Percentiles rank a stretch among this genome's conserved stretches.
Evolutionary conservation across 352 stramenopile genomes (phyloP).

Genomic region (Globisporangium canariense): DNA sequence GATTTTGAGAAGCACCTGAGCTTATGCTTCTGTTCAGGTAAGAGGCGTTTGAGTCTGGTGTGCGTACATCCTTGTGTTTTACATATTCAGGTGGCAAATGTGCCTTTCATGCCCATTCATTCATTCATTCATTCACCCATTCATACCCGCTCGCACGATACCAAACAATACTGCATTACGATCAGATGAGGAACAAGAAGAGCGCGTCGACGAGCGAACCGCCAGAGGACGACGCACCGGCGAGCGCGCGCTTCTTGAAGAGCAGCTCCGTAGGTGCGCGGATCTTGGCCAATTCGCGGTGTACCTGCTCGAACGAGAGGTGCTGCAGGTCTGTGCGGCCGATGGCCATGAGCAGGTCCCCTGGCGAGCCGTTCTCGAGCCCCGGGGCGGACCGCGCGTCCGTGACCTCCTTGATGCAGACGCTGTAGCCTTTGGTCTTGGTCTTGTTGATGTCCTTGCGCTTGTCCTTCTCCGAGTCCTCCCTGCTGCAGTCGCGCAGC

Average conservation of each 20-base stretch:
- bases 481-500: slow-evolving; percentile 40
- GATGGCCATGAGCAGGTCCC: slow-evolving; percentile 75
- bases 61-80: neutral
- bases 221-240: slow-evolving; percentile 22
- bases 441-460: slow-evolving; percentile 47
- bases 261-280: slow-evolving; percentile 45
- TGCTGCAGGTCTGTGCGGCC: slow-evolving; percentile 60
- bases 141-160: neutral
- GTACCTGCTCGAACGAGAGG: slow-evolving; percentile 58
- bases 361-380: slow-evolving; percentile 44
- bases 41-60: neutral
- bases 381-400: slow-evolving; percentile 40
- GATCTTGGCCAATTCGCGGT: slow-evolving; percentile 40
- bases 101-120: neutral
- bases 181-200: slow-evolving; percentile 53
- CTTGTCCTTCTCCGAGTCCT: slow-evolving; percentile 40
- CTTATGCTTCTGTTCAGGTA: neutral
- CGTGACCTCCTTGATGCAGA: slow-evolving; percentile 53
- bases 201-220: slow-evolving; percentile 56
- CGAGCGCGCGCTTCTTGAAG: slow-evolving; percentile 57
- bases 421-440: slow-evolving; percentile 68
- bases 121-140: neutral
- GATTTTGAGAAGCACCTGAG: neutral
- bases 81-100: neutral
- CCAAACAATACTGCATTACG: neutral